These are phyloP conservation scores for Vickermania ingenoplastis DNA, from an alignment of 208 protist species.

Conservation along the genomic window DNA sequence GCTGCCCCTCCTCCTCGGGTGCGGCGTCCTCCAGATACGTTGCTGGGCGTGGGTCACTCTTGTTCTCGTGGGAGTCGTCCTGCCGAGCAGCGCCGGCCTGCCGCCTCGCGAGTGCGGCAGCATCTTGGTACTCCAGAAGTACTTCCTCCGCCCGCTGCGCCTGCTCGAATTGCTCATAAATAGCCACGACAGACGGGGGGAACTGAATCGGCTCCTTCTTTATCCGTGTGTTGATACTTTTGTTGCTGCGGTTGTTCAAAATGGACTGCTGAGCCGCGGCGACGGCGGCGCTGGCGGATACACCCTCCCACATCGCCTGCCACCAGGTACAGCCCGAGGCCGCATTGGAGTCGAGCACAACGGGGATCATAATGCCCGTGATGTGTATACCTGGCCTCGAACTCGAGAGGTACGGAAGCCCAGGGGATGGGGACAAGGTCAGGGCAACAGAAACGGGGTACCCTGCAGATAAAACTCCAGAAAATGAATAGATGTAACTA, in stretches of 20 bases:
- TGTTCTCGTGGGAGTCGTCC: too few species aligned
- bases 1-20: too few species aligned
- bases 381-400: too few species aligned
- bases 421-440: too few species aligned
- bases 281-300: not conserved
- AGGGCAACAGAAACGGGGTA: too few species aligned
- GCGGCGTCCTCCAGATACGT: too few species aligned
- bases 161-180: conserved; percentile 1
- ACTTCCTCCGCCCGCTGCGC: not conserved
- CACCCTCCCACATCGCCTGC: not conserved
- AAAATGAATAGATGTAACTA: too few species aligned
- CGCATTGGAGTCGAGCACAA: not conserved
- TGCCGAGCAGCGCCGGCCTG: not conserved
- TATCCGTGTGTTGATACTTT: conserved; percentile 1
- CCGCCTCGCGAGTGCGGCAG: not conserved
- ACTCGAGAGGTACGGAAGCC: too few species aligned
- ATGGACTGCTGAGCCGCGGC: conserved; percentile 2
- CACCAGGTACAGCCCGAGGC: not conserved
- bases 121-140: not conserved
- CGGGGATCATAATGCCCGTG: not conserved
- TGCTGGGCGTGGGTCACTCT: too few species aligned
- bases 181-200: not conserved
- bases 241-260: conserved; percentile 6
- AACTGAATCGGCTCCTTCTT: conserved; percentile 10
- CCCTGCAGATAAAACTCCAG: too few species aligned